Evolutionary conservation across 2,329 filamentous ascomycete genomes (phyloP), one percentile per base, ranked within the genome.

Genomic region (Leptodontidium sp.): DNA sequence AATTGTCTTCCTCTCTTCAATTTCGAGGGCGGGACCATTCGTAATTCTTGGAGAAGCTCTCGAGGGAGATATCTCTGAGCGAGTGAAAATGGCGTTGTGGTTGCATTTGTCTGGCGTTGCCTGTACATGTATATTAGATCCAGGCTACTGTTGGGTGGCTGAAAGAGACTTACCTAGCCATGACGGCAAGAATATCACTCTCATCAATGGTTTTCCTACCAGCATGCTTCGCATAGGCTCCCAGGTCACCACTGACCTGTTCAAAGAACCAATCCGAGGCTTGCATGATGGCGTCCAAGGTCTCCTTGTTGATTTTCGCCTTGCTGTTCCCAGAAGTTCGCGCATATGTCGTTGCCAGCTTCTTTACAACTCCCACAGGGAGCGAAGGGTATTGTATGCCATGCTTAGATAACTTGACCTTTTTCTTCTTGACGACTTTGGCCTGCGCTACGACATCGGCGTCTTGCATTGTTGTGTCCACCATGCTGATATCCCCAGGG

Each of bases 231-330:
- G 94, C 91, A 79, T 94, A 97, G 2, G 90, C 90, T 14, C 88
- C 87, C 65, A 97, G 81, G 77, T 97, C 93, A 69, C 94, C 91
- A 59, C 92, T 89, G 2, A 92, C 83, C 79, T 97, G 94, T 80
- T 97, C 93, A 78, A 97, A 97, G 79, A 94, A 97, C 91, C 93
- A 96, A 70, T 97, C 93, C 2, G 92, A 92, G 0, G 93, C 93
- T 77, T 93, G 90, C 75, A 91, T 89, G 65, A 97, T 88, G 4
- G 91, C 90, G 38, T 87, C 86, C 47, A 97, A 82, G 1, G 92
- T 90, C 63, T 96, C 92, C 57, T 91, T 88, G 67, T 86, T 89
- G 58, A 97, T 87, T 72, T 90, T 92, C 5, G 87, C 83, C 74
- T 91, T 93, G 73, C 86, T 86, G 11, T 86, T 83, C 24, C 90